phyloP scores from a whole-genome alignment of 2,329 filamentous ascomycete species.

The Phialophora chinensis region DNA sequence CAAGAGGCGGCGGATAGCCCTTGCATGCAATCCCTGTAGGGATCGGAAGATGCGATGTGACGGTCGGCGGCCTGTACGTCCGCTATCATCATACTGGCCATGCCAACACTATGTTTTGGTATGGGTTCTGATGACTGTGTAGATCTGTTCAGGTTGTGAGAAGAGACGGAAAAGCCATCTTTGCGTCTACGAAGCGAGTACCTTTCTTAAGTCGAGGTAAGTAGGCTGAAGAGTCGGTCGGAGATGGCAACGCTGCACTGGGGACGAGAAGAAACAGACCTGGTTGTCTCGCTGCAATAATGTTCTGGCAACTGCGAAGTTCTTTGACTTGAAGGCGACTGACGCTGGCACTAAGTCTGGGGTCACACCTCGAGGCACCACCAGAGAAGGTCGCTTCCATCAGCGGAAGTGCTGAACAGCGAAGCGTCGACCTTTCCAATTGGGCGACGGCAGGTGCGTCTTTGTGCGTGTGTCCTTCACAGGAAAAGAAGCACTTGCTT shows the following conservation, averaged over 20 bases:
- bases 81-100: not conserved
- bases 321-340: not conserved
- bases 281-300: not conserved
- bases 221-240: not conserved
- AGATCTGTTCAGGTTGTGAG: not conserved
- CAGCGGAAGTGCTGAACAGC: not conserved
- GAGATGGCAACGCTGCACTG: not conserved
- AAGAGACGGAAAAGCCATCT: not conserved
- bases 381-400: not conserved
- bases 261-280: not conserved
- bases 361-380: not conserved
- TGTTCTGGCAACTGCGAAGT: not conserved
- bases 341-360: not conserved
- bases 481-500: not conserved
- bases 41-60: constrained; percentile 8
- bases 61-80: not conserved
- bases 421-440: not conserved
- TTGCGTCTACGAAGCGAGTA: not conserved
- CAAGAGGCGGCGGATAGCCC: not conserved
- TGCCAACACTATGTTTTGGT: not conserved
- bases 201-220: not conserved
- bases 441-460: not conserved
- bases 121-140: not conserved
- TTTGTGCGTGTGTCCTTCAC: not conserved
- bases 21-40: constrained; percentile 1